Base-by-base conservation (phyloP, 2,329 filamentous ascomycete genomes). In the Hysterium pulicare region DNA sequence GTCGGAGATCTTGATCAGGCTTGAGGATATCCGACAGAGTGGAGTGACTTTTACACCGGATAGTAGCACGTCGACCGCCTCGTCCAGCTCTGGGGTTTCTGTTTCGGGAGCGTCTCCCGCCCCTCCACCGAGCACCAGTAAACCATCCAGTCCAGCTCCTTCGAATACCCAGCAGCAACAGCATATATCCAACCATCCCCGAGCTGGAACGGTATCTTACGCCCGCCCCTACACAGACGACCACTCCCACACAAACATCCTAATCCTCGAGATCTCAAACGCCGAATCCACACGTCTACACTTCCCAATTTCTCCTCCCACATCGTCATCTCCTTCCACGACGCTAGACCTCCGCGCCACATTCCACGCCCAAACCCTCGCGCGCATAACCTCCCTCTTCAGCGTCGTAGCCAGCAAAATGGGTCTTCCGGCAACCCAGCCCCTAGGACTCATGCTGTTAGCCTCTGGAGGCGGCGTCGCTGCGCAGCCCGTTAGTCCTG, bases 1-100 rank as follows among this genome's bases (percentile, higher is more conserved):
- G 37, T 75, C 80, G 3, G 90, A 97, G 68, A 95, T 97, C 15
- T 70, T 82, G 4, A 73, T 97, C 23, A 78, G 87, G 1, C 69
- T 97, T 2, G 84, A 93, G 57, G 90, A 96, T 57, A 79, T 97
- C n/a, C 81, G 91, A 24, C 90, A 91, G 56, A 90, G 86, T 2
- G 91, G 91, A 11, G 74, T 96, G 35, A 81, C 81, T 13, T 78
- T 93, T 50, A 71, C 70, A 1, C 64, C 69, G 7, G 82, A 86
- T 50, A 51, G 38, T 44, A 64, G 26, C 41, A 41, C 42, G 31
- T 17, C 28, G n/a, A 40, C 44, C 20, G 19, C 58, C 40, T 11
- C 39, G 42, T 22, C 47, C 40, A 50, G 44, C 10, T 46, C 52
- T 4, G n/a, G n/a, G n/a, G 49, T 46, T 24, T 55, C 55, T 46